Percentiles rank a stretch among this genome's conserved stretches.
These are phyloP conservation scores for Xylaria palmicola DNA, from an alignment of 495 filamentous ascomycete genomes.

Conservation along the genomic window DNA sequence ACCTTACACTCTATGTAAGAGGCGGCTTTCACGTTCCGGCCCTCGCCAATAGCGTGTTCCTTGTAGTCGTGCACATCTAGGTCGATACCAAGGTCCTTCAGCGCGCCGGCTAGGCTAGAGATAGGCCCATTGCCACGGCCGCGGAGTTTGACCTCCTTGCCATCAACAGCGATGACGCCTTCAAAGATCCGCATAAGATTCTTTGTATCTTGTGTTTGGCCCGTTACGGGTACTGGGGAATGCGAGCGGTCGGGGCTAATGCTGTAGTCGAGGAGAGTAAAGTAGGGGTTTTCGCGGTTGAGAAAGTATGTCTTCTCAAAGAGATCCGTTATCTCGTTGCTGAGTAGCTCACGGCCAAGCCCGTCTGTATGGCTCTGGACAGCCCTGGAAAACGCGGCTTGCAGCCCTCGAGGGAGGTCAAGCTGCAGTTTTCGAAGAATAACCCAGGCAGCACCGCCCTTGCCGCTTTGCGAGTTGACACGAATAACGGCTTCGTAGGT, in stretches of 20 bases:
- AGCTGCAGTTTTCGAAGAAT: conserved; percentile 86
- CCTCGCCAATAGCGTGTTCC: conserved; percentile 86
- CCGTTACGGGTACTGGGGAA: conserved; percentile 69
- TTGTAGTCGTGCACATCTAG: conserved; percentile 95
- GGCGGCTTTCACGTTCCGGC: conserved; percentile 82
- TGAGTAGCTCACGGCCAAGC: conserved; percentile 76
- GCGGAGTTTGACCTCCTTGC: conserved; percentile 70
- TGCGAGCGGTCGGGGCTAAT: conserved; percentile 82
- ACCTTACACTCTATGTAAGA: conserved; percentile 92
- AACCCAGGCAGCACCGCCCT: conserved; percentile 95
- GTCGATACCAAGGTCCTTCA: conserved; percentile 80
- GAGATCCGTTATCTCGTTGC: conserved; percentile 78
- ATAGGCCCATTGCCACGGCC: conserved; percentile 91
- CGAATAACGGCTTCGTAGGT: conserved; percentile 97
- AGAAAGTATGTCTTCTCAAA: conserved; percentile 88
- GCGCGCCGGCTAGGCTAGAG: conserved; percentile 80
- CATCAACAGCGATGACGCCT: conserved; percentile 85
- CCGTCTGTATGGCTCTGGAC: conserved; percentile 77
- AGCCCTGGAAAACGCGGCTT: conserved; percentile 85
- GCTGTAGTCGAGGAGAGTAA: conserved; percentile 87
- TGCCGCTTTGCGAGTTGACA: conserved; percentile 94
- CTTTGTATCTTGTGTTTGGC: conserved; percentile 69
- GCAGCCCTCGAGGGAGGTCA: conserved; percentile 88
- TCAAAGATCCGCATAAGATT: conserved; percentile 80
- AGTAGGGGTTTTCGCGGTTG: conserved; percentile 75